Evolutionary conservation across 805 yeast genomes (phyloP), one percentile per base, ranked within the genome.

Genomic region (Lipomyces japonicus): DNA sequence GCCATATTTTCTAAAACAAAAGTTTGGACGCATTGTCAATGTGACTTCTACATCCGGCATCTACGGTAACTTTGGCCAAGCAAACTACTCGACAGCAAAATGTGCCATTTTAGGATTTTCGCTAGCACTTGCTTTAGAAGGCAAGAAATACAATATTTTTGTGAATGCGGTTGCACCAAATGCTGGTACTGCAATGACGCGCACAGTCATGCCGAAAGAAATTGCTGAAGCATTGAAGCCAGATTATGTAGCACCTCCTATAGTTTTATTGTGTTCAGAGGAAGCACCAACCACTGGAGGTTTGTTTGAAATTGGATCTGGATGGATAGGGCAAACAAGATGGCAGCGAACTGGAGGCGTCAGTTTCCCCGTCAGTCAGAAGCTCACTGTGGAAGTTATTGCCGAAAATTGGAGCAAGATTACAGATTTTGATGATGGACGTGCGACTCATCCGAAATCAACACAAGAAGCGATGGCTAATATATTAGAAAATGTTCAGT

Each of bases 111-210:
- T 89, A 42, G 96, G 96, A 16, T 77, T 91, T 61, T 78, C 96
- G 36, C 81, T 79, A 69, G 84, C 97, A 38, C 69, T 88, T 57
- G 96, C 97, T 25, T 75, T 86, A 58, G 98, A 91, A 73, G 98
- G 98, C 63, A 81, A 81, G 53, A 87, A 79, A 68, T 66, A 74
- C 63, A 80, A 83, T 65, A 88, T 91, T 60, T 74, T 75, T 63
- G 90, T 81, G 50, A 86, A 90, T 65, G 79, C 81, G 32, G 82
- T 89, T 67, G 97, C 98, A 24, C 98, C 98, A 46, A 96, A 91
- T 67, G 97, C 97, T 25, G 97, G 91, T 65, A 91, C 98, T 39
- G 90, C 95, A 50, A 91, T 91, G 98, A 91, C 98, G 25, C 78
- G 80, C 63, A 85, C 95, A 4, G 82, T 91, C 42, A 86, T 91